These are phyloP conservation scores for Cyclotella choctawhatcheeana DNA, from an alignment of 108 stramenopile species.

Conservation along the genomic window DNA sequence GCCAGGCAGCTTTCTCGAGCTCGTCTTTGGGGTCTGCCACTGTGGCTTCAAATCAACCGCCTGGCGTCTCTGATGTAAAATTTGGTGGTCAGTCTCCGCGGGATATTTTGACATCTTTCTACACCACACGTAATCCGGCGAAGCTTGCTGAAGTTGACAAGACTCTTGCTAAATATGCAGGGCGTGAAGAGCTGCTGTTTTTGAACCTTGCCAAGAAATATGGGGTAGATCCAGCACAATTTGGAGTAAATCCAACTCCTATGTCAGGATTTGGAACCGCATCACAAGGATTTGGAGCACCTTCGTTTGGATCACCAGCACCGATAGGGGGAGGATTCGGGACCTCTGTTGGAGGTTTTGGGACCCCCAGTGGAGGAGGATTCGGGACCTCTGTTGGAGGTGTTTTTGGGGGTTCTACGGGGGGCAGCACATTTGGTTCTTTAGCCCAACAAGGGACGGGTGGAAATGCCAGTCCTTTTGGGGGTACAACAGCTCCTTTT, in stretches of 20 bases:
- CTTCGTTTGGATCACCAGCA: constrained; percentile 53
- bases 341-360: constrained; percentile 42
- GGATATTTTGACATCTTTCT: constrained; percentile 73
- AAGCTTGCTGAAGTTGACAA: constrained; percentile 85
- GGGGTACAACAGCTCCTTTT: constrained; percentile 20
- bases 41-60: too few relatives aligned
- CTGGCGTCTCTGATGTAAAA: neutral
- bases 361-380: constrained; percentile 27
- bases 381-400: constrained; percentile 35
- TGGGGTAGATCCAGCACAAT: constrained; percentile 73
- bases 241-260: constrained; percentile 63
- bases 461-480: neutral
- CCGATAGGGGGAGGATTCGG: neutral
- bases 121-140: constrained; percentile 75
- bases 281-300: constrained; percentile 22
- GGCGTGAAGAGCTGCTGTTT: constrained; percentile 84
- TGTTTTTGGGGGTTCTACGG: neutral
- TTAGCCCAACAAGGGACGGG: constrained; percentile 21
- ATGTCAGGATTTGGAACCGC: constrained; percentile 34
- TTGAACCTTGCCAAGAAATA: constrained; percentile 88
- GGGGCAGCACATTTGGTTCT: constrained; percentile 31
- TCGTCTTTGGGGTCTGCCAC: too few relatives aligned
- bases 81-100: constrained; percentile 62
- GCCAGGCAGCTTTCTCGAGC: too few relatives aligned
- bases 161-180: constrained; percentile 77